Percentiles rank a stretch among this genome's conserved stretches.
These are phyloP conservation scores for Poterioochromonas sp. DNA, from an alignment of 352 stramenopile genomes.

Conservation along the genomic window DNA sequence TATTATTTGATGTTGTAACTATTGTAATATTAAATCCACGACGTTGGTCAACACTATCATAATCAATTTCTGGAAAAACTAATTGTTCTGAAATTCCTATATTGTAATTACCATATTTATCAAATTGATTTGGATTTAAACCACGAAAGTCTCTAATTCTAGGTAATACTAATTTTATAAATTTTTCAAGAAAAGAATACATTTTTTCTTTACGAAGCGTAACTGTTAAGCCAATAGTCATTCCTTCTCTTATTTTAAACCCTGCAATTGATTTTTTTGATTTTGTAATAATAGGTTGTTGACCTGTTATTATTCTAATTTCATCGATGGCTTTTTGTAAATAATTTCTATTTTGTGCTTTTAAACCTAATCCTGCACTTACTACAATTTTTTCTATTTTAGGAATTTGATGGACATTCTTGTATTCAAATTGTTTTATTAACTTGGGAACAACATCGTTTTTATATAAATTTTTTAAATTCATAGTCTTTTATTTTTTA, in stretches of 20 bases:
- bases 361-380: neutral
- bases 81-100: conserved; percentile 37
- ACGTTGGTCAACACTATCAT: conserved; percentile 33
- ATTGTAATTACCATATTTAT: conserved; percentile 35
- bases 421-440: conserved; percentile 1
- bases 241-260: conserved; percentile 20
- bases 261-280: conserved; percentile 29
- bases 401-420: conserved; percentile 17
- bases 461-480: conserved; percentile 21
- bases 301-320: neutral
- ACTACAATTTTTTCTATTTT: conserved; percentile 10
- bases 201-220: conserved; percentile 11
- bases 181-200: conserved; percentile 20
- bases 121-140: conserved; percentile 33
- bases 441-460: conserved; percentile 4
- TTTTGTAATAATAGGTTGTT: conserved; percentile 17
- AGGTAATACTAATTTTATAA: conserved; percentile 24
- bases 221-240: neutral
- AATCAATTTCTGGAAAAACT: conserved; percentile 37
- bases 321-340: conserved; percentile 24
- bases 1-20: conserved; percentile 27
- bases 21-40: conserved; percentile 32
- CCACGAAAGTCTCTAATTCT: conserved; percentile 29
- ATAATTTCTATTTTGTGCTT: conserved; percentile 6
- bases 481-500: neutral